Base-by-base conservation (phyloP, 2,329 filamentous ascomycete genomes). In the Ceratocystis huliohia region DNA sequence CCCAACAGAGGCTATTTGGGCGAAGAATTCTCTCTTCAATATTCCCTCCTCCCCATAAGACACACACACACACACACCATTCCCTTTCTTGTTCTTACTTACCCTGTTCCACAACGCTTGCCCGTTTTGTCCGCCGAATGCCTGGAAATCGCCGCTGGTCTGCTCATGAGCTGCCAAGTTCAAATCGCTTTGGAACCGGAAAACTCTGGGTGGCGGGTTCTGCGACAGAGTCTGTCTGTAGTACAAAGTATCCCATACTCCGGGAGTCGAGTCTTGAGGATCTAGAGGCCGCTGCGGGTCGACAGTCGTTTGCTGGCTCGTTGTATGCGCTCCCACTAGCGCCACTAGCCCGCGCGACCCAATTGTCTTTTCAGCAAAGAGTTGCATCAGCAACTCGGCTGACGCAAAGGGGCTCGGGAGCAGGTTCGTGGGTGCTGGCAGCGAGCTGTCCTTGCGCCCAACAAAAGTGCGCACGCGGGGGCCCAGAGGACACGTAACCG, bases 331-430 rank as follows among this genome's bases (percentile, higher is more conserved):
- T 50, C 82, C 82, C 8, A 84, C 71, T 1, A 84, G 77, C 3
- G 82, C 81, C 2, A 80, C 79, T 1, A 82, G 76, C 10, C 81
- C 79, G 48, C 76, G 76, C 0, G 78, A 76, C 20, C 72, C 74
- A 69, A 84, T 82, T 2, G 81, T 82, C 73, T 84, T 84, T 68
- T 78, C 76, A 25, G 74, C 71, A 72, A 83, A 84, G 6, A 81
- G 73, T 28, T 74, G 71, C 67, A 82, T 77, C 25, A 82, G 73
- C 8, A 75, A 76, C n/a, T 78, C 75, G n/a, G 80, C 79, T n/a
- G 73, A 70, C n/a, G 77, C 75, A 48, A 74, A 72, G 0, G 75
- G 72, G 50, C 74, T 73, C 0, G 82, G 81, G 1, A 84, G 73
- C 2, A 79, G 74, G 20, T 75, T 75, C 1, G 69, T 71, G 0